Evolutionary conservation across 108 stramenopile species (phyloP).

Genomic region (Schizochytrium sp.): DNA sequence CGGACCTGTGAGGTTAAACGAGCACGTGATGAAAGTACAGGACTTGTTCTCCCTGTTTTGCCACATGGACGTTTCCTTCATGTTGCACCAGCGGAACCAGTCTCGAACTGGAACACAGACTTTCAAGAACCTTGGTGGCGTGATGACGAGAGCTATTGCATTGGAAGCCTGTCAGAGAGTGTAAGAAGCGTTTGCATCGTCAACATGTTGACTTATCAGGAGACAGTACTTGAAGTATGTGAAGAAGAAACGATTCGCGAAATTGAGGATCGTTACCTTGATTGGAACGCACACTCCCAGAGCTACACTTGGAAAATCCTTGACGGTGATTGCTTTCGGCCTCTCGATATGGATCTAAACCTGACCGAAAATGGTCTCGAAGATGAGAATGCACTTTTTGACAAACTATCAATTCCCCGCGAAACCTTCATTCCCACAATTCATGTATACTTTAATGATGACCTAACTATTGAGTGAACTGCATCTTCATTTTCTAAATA

Average conservation of each 20-base stretch:
- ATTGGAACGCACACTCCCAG: constrained; percentile 75
- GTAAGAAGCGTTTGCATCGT: constrained; percentile 70
- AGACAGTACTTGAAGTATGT: constrained; percentile 71
- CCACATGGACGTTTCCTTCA: constrained; percentile 77
- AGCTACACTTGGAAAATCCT: constrained; percentile 81
- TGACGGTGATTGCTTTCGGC: constrained; percentile 65
- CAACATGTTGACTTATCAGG: constrained; percentile 74
- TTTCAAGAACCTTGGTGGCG: constrained; percentile 77
- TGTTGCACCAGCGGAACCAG: constrained; percentile 74
- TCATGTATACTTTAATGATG: constrained; percentile 79
- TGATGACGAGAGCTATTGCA: constrained; percentile 64
- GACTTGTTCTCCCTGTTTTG: constrained; percentile 70
- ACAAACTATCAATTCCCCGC: constrained; percentile 72
- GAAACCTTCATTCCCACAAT: constrained; percentile 73
- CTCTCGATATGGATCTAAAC: constrained; percentile 72
- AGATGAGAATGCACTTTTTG: constrained; percentile 72
- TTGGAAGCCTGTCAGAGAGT: constrained; percentile 71
- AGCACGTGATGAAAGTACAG: constrained; percentile 71
- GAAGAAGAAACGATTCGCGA: constrained; percentile 76
- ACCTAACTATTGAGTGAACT: constrained; percentile 73
- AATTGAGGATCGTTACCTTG: constrained; percentile 75
- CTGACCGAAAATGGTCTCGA: constrained; percentile 76
- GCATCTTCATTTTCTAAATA: not conserved
- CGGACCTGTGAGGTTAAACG: constrained; percentile 72
- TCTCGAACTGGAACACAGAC: constrained; percentile 71